Base-by-base conservation (phyloP, 1,284 basidiomycete genomes). In the Sporisorium scitamineum region DNA sequence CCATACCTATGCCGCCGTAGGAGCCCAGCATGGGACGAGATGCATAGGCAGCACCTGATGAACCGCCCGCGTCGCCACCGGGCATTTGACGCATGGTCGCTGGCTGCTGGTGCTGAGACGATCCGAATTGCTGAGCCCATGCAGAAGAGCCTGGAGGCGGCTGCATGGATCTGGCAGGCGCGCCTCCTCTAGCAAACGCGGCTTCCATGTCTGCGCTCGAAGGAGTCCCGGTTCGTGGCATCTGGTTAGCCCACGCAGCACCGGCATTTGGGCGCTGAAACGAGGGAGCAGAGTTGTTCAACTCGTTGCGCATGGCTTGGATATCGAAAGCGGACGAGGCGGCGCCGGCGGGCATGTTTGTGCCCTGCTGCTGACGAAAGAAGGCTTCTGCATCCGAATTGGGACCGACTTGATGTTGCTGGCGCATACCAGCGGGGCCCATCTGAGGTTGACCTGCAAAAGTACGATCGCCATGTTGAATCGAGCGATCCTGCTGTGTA, bases 401-500 rank as follows among this genome's bases (percentile, higher is more conserved):
- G 29, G 62, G 62, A 20, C 54, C 63, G 52, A 56, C 52, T 54
- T 66, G 80, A 56, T 50, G 74, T 61, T 71, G 80, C 54, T 63
- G 68, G 24, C 68, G 67, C 61, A 71, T 75, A 20, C 68, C 67
- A 22, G 63, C 54, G 29, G 70, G 60, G 1, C 55, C 59, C 53
- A 69, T 57, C 20, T 68, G 66, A 37, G 79, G 66, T 44, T 68
- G 68, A 1, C 63, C 70, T n/a, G 68, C 61, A 26, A 68, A 61
- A 31, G 77, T 80, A 13, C 79, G 76, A 61, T 81, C 80, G 24
- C 78, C 83, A 63, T 84, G 81, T 65, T 95, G 94, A 37, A 97
- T 86, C 82, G 93, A 94, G 61, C 92, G 91, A 87, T 98, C 95
- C 4, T 91, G 91, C 71, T 95, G 93, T 5, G 94, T 91, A 80